Evolutionary conservation across 345 rosid species (phyloP).

Genomic region (Clausena lansium): DNA sequence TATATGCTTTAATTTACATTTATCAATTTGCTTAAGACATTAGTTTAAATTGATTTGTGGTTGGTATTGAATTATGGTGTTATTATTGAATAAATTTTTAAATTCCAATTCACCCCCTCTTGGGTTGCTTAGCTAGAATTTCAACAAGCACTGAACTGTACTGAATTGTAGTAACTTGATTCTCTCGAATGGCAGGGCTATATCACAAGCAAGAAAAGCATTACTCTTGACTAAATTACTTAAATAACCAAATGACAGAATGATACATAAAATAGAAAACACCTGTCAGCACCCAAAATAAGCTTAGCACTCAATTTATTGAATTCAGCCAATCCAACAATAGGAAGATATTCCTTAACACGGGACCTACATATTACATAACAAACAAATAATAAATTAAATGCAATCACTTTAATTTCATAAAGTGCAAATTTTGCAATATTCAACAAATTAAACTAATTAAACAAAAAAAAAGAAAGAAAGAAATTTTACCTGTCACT

Average conservation of each 20-base stretch:
- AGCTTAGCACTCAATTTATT: conserved; percentile 87
- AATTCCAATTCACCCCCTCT: no score
- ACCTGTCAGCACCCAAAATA: conserved; percentile 77
- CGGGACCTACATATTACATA: conserved; percentile 43
- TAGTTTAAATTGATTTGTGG: no score
- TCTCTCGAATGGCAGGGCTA: conserved; percentile 75
- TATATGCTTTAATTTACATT: no score
- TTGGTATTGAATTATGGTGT: no score
- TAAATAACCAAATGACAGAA: not conserved
- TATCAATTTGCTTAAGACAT: no score
- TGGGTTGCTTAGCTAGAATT: no score
- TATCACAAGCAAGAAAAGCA: conserved; percentile 11
- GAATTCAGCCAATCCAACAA: conserved; percentile 78
- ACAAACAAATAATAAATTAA: not conserved
- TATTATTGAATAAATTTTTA: no score
- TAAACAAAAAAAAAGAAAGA: not conserved
- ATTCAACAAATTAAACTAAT: not conserved
- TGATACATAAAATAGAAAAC: not conserved
- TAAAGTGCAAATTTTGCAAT: not conserved
- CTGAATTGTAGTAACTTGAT: conserved; percentile 70
- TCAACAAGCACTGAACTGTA: conserved; percentile 88
- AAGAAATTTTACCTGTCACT: conserved; percentile 47
- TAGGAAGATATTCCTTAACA: conserved; percentile 83
- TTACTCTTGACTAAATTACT: not conserved
- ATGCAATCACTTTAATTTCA: not conserved